Percentiles rank a stretch among this genome's conserved stretches.
These are phyloP conservation scores for Tricholoma bakamatsutake DNA, from an alignment of 768 basidiomycete species.

Conservation along the genomic window DNA sequence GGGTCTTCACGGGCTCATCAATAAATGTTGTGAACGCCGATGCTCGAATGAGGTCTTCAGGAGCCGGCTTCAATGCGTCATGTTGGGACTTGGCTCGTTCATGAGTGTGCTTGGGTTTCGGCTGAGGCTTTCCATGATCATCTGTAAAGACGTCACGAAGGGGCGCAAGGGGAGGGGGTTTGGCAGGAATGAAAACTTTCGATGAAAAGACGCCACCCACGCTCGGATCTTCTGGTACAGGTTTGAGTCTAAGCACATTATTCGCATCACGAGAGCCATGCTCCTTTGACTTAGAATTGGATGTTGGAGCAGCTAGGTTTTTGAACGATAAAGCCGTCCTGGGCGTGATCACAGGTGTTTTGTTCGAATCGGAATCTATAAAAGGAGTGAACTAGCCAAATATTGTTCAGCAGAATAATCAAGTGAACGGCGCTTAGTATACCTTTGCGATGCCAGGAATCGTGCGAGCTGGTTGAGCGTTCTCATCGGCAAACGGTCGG, in stretches of 20 bases:
- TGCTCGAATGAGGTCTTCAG: constrained; percentile 15
- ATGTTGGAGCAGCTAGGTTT: constrained; percentile 31
- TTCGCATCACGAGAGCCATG: constrained; percentile 18
- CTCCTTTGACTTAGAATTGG: constrained; percentile 24
- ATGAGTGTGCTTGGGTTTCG: constrained; percentile 31
- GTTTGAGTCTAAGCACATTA: constrained; percentile 21
- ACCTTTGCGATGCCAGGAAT: constrained; percentile 35
- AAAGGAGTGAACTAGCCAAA: constrained; percentile 58
- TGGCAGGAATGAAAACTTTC: constrained; percentile 62
- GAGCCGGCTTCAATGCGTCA: constrained; percentile 19
- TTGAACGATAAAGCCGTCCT: constrained; percentile 47
- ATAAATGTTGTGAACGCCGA: constrained; percentile 34
- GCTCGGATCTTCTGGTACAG: constrained; percentile 31
- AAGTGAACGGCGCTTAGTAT: not conserved
- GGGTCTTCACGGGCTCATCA: constrained; percentile 40
- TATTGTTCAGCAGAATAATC: constrained; percentile 4
- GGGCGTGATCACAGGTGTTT: constrained; percentile 34
- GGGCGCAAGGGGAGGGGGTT: constrained; percentile 30
- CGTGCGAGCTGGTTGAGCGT: constrained; percentile 40
- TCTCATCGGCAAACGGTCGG: constrained; percentile 67
- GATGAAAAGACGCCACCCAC: constrained; percentile 41
- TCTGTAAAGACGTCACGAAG: constrained; percentile 41
- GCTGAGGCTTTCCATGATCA: constrained; percentile 35
- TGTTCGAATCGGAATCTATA: constrained; percentile 47
- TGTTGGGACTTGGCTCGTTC: constrained; percentile 41